These are phyloP conservation scores for Cytospora leucostoma DNA, from an alignment of 2,329 filamentous ascomycete species.

Conservation along the genomic window DNA sequence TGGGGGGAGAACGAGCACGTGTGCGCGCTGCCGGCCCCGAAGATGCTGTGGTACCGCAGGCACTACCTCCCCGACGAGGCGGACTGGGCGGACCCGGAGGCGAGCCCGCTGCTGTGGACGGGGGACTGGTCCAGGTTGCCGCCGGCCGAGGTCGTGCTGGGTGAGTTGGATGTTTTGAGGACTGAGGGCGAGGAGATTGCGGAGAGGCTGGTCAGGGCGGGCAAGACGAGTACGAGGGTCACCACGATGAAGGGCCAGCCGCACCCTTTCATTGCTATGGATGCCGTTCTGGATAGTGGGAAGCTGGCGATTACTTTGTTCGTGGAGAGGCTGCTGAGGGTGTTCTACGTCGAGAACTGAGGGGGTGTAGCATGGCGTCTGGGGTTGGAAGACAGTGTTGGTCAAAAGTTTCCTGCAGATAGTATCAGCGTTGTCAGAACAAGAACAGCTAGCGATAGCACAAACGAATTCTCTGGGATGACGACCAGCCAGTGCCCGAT, in stretches of 20 bases:
- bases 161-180: constrained; percentile 58
- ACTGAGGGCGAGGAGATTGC: constrained; percentile 56
- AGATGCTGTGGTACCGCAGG: constrained; percentile 63
- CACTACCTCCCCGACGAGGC: constrained; percentile 54
- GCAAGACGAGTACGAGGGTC: constrained; percentile 47
- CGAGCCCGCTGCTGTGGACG: constrained; percentile 54
- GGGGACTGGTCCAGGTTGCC: constrained; percentile 54
- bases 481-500: no score
- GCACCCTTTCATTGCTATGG: constrained; percentile 61
- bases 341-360: constrained; percentile 25
- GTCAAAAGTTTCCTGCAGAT: not conserved
- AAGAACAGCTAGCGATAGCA: no score
- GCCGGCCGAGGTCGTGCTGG: constrained; percentile 53
- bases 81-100: constrained; percentile 52
- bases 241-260: constrained; percentile 57
- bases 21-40: constrained; percentile 54
- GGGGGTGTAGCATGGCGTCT: not conserved
- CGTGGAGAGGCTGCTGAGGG: constrained; percentile 23
- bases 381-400: not conserved
- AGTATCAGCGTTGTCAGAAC: no score
- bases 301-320: constrained; percentile 49
- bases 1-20: constrained; percentile 54
- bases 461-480: no score
- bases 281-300: constrained; percentile 54
- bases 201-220: constrained; percentile 47